Evolutionary conservation across 768 basidiomycete species (phyloP), one percentile per base, ranked within the genome.

Genomic region (Suillus placidus): DNA sequence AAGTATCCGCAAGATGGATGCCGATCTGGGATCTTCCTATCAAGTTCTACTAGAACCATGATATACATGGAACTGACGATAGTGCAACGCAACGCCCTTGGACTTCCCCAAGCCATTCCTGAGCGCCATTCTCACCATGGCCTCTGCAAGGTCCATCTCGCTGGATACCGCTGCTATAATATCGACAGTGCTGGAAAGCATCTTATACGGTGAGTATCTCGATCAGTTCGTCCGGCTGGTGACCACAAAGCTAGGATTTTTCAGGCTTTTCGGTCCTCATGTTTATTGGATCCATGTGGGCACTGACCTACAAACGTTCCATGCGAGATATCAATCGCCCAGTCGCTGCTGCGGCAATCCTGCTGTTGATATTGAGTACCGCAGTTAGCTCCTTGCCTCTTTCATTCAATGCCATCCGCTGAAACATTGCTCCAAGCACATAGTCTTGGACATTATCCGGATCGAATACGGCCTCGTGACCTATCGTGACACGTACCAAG

Each of bases 281-380:
- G 51, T 52, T 52, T 16, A 52, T 52, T 1, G 51, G 51, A 8
- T 30, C 51, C 14, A 30, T 52, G 26, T 52, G 51, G 51, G 4
- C 51, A 18, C 14, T 52, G 14, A 30, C 51, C 26, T 30, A 52
- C 26, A 52, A 52, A 8, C 26, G 2, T 30, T 30, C 51, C 51
- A 16, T 52, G 26, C 51, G 51, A 30, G 51, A 52, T 30, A 1
- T 71, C 32, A 67, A 71, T 56, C 40, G n/a, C 6, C 49, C 61
- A 23, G 68, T 72, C 69, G 14, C 71, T 2, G 49, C 66, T n/a
- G 60, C 69, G 4, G 66, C 74, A 0, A 60, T 61, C 18, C 45
- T 71, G 8, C 69, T 74, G 7, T 67, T 73, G 20, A 47, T 70
- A 32, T 61, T 71, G 18, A 74, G 72, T 60, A 74, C 71, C 0